A percentile compares a stretch with the other conserved stretches of the same genome.
Conservation (phyloP, 2,329 filamentous ascomycete species). For the Daldinia sp. region DNA sequence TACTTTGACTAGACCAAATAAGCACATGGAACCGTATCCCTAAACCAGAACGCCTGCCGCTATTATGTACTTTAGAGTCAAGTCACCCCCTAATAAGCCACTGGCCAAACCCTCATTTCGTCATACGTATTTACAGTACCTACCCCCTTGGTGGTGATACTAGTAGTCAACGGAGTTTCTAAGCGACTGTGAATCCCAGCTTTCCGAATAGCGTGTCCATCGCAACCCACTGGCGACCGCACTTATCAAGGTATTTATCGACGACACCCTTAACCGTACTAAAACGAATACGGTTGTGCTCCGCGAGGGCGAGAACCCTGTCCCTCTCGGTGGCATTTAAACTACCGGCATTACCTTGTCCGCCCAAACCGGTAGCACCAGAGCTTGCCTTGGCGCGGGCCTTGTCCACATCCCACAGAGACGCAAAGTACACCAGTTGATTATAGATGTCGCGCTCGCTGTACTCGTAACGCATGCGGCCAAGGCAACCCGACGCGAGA, state of each 20-base stretch:
- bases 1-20: slow-evolving; percentile 1
- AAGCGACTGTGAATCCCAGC: slow-evolving; percentile 62
- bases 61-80: neutral
- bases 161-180: neutral
- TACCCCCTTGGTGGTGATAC: neutral
- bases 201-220: slow-evolving; percentile 89
- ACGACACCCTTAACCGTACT: slow-evolving; percentile 80
- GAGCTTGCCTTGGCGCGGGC: slow-evolving; percentile 67
- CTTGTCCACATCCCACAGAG: slow-evolving; percentile 90
- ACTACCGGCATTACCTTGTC: slow-evolving; percentile 50
- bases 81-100: neutral
- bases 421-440: slow-evolving; percentile 88
- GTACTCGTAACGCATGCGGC: slow-evolving; percentile 89
- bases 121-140: neutral
- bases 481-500: slow-evolving; percentile 84
- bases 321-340: slow-evolving; percentile 68
- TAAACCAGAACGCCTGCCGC: slow-evolving; percentile 4
- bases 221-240: slow-evolving; percentile 90
- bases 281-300: slow-evolving; percentile 86
- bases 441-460: slow-evolving; percentile 93
- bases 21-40: neutral
- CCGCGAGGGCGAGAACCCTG: slow-evolving; percentile 77
- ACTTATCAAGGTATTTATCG: slow-evolving; percentile 87
- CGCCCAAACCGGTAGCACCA: slow-evolving; percentile 57
- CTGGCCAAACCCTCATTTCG: neutral